Evolutionary conservation across 768 basidiomycete genomes (phyloP).

Genomic region (Naganishia onofrii): DNA sequence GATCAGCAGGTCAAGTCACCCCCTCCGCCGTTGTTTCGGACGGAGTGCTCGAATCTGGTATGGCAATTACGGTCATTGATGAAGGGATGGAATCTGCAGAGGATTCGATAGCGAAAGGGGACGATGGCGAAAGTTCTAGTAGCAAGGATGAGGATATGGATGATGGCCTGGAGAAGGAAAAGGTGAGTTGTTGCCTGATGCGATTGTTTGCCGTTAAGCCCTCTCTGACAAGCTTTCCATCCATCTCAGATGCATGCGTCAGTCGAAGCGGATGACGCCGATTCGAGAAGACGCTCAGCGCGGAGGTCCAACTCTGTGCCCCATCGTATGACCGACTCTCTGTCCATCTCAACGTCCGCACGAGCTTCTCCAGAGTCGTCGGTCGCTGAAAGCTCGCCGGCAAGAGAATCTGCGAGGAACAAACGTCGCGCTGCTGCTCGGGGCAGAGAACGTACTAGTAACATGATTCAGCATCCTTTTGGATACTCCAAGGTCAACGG

Average conservation of each 20-base stretch:
- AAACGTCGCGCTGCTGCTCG: constrained; percentile 14
- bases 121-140: neutral
- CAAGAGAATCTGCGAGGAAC: neutral
- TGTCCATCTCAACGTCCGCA: neutral
- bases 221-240: no score
- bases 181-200: neutral
- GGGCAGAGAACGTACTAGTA: constrained; percentile 12
- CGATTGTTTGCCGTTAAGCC: no score
- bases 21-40: neutral
- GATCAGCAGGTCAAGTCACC: neutral
- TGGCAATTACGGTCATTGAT: neutral
- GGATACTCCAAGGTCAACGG: neutral
- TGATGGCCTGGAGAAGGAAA: neutral
- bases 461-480: constrained; percentile 19
- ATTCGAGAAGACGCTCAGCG: neutral
- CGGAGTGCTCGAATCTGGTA: neutral
- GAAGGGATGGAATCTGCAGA: neutral
- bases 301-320: neutral
- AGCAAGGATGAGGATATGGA: neutral
- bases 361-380: neutral
- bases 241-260: neutral
- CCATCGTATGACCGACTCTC: constrained; percentile 3
- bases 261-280: neutral
- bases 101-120: neutral
- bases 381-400: neutral